Percentiles rank a stretch among this genome's conserved stretches.
Conservation (phyloP, 1,284 basidiomycete species). For the Papiliotrema flavescens region DNA sequence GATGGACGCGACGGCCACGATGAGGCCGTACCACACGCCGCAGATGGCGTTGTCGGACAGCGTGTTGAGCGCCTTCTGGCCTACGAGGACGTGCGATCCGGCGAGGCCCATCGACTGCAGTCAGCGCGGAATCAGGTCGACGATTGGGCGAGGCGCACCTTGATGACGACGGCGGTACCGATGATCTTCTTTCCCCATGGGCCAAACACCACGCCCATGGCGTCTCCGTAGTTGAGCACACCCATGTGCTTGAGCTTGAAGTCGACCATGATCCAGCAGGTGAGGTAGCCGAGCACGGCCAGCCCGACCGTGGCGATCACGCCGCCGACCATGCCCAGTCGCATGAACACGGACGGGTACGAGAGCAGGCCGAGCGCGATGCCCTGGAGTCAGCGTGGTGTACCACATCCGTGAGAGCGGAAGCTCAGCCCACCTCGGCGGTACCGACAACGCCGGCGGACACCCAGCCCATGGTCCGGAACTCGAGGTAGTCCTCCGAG, state of each 20-base stretch:
- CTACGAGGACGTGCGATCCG: conserved; percentile 41
- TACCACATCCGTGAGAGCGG: no score
- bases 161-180: conserved; percentile 33
- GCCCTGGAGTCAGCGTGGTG: conserved; percentile 14
- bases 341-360: conserved; percentile 39
- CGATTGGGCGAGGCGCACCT: conserved; percentile 14
- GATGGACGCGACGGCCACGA: conserved; percentile 32
- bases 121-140: not conserved
- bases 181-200: conserved; percentile 33
- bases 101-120: conserved; percentile 34
- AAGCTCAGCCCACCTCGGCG: conserved; percentile 37
- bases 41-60: conserved; percentile 38
- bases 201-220: conserved; percentile 39
- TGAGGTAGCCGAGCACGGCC: conserved; percentile 35
- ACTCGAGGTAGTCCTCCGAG: conserved; percentile 37
- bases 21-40: conserved; percentile 36
- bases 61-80: conserved; percentile 33
- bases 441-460: conserved; percentile 37
- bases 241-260: conserved; percentile 44
- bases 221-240: conserved; percentile 43
- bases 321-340: conserved; percentile 41
- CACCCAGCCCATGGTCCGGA: conserved; percentile 43
- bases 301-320: conserved; percentile 33
- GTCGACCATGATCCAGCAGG: conserved; percentile 40
- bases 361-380: conserved; percentile 43